A percentile compares a stretch with the other conserved stretches of the same genome.
phyloP scores from a whole-genome alignment of 345 rosid species.

The Ceriops decandra region DNA sequence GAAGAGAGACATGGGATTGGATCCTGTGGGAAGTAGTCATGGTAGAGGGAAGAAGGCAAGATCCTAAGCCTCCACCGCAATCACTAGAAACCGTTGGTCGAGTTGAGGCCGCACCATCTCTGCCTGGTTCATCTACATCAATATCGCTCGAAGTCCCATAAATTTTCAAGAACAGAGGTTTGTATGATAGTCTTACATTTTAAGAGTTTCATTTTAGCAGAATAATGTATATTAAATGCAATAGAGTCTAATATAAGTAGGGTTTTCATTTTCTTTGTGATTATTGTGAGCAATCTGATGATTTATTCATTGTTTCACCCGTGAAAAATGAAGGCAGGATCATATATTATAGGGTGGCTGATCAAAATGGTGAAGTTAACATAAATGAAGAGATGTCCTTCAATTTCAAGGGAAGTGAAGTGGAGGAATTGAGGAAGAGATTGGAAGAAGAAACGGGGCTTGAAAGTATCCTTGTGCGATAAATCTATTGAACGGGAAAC shows the following conservation, averaged over 20 bases:
- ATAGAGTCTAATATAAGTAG: neutral
- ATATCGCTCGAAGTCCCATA: slow-evolving; percentile 27
- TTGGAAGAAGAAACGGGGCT: slow-evolving; percentile 28
- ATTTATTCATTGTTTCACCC: neutral
- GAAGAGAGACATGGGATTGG: slow-evolving; percentile 25
- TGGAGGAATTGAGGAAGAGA: slow-evolving; percentile 21
- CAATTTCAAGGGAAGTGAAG: slow-evolving; percentile 22
- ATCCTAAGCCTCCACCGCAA: neutral
- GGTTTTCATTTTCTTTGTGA: neutral
- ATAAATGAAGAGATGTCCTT: slow-evolving; percentile 10
- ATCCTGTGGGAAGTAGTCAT: slow-evolving; percentile 26
- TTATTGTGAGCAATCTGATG: slow-evolving; percentile 6
- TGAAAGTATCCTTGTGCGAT: slow-evolving; percentile 16
- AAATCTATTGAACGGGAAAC: slow-evolving; percentile 27
- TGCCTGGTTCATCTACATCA: slow-evolving; percentile 35
- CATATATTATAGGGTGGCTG: slow-evolving; percentile 17
- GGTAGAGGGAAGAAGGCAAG: slow-evolving; percentile 8
- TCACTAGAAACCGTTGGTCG: slow-evolving; percentile 1
- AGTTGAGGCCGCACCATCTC: slow-evolving; percentile 12
- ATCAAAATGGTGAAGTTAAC: slow-evolving; percentile 6
- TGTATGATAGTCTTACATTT: neutral
- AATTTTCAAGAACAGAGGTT: slow-evolving; percentile 36
- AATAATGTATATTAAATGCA: neutral
- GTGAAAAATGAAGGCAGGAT: slow-evolving; percentile 22
- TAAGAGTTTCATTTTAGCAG: neutral